Evolutionary conservation across 768 basidiomycete genomes (phyloP).

Genomic region (Bullera alba): DNA sequence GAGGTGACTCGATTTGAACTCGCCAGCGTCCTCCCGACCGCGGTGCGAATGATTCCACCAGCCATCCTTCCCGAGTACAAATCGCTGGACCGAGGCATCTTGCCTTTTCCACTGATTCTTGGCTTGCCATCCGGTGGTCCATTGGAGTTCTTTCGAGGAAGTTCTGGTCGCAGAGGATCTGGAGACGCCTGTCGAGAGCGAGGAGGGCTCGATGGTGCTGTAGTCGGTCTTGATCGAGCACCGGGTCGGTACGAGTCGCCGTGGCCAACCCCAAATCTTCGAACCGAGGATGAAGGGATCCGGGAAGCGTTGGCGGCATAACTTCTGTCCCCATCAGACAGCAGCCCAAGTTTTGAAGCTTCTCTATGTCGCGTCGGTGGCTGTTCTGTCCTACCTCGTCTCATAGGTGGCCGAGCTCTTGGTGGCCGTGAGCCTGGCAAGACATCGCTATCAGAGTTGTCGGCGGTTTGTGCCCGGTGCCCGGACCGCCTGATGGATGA

Average conservation of each 20-base stretch:
- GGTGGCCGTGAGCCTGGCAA: conserved; percentile 46
- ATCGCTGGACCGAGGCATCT: conserved; percentile 22
- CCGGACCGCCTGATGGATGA: conserved; percentile 15
- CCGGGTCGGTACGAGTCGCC: conserved; percentile 10
- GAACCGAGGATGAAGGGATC: conserved; percentile 15
- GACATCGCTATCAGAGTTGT: conserved; percentile 74
- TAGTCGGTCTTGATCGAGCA: conserved; percentile 8
- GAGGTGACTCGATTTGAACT: conserved; percentile 62
- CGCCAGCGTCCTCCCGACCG: conserved; percentile 55
- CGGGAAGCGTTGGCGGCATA: conserved; percentile 91
- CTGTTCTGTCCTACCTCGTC: conserved; percentile 40
- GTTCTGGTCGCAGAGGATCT: background rate
- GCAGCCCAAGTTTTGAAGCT: conserved; percentile 52
- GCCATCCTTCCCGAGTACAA: conserved; percentile 12
- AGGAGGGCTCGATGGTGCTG: conserved; percentile 2
- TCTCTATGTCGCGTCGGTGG: conserved; percentile 21
- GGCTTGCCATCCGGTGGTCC: conserved; percentile 9
- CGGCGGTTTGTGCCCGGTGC: conserved; percentile 6
- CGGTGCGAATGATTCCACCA: conserved; percentile 23
- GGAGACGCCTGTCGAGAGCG: conserved; percentile 3
- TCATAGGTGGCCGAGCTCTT: conserved; percentile 7
- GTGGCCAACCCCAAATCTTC: conserved; percentile 3
- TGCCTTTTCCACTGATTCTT: conserved; percentile 37
- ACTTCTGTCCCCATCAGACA: conserved; percentile 80
- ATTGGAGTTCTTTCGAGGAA: background rate